These are phyloP conservation scores for Quercus mongolica DNA, from an alignment of 306 rosid genomes.

Conservation along the genomic window DNA sequence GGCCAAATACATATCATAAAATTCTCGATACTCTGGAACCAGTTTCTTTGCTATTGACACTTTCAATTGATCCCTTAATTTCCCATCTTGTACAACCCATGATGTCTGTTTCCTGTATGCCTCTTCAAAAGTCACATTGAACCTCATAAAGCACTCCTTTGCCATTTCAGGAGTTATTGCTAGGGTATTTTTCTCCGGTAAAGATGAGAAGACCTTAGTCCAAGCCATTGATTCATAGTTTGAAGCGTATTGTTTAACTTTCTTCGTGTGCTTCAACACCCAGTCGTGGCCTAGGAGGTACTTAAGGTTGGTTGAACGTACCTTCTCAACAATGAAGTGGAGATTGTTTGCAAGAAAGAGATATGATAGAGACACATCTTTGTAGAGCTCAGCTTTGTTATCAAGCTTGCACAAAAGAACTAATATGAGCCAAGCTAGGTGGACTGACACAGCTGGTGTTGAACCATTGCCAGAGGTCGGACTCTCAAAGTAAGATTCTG, in stretches of 20 bases:
- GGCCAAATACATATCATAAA: slow-evolving; percentile 17
- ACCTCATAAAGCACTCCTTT: slow-evolving; percentile 26
- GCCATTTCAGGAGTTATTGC: slow-evolving; percentile 24
- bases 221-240: slow-evolving; percentile 44
- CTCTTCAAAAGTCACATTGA: slow-evolving; percentile 43
- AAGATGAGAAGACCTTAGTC: slow-evolving; percentile 37
- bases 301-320: slow-evolving; percentile 23
- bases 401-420: slow-evolving; percentile 57
- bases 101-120: slow-evolving; percentile 41
- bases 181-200: slow-evolving; percentile 12
- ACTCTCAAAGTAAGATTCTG: slow-evolving; percentile 23
- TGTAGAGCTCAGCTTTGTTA: slow-evolving; percentile 40
- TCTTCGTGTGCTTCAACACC: slow-evolving; percentile 35
- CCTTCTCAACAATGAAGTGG: slow-evolving; percentile 44
- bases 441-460: slow-evolving; percentile 23
- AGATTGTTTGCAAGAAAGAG: slow-evolving; percentile 52
- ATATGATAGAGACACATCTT: slow-evolving; percentile 43
- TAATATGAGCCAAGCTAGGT: slow-evolving; percentile 47
- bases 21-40: slow-evolving; percentile 31
- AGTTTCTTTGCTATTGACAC: slow-evolving; percentile 40
- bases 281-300: slow-evolving; percentile 37
- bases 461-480: slow-evolving; percentile 12
- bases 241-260: slow-evolving; percentile 30
- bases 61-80: slow-evolving; percentile 42
- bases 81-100: slow-evolving; percentile 42